Base-by-base conservation (phyloP, 1,139 yeast species). In the Meyerozyma elateridarum region DNA sequence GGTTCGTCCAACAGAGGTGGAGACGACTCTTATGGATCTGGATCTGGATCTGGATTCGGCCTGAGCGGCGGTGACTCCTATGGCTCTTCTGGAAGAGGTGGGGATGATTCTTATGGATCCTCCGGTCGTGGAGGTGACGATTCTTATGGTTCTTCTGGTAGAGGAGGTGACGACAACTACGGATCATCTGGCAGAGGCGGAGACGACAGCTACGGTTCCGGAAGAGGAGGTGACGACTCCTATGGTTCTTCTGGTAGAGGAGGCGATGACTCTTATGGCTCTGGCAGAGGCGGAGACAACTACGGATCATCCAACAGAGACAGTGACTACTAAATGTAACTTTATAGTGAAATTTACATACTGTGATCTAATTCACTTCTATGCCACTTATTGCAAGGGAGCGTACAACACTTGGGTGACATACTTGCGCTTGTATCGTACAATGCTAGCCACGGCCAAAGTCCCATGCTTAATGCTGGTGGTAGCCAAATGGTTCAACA, bases 361-460 rank as follows among this genome's bases (percentile, higher is more conserved):
- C 7, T 19, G 7, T 19, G 20, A 19, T 24, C 27, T n/a, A n/a
- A 24, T 24, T 18, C 15, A 24, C 9, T 24, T 18, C 14, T 24
- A 18, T 18, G 4, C 17, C 25, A 36, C 37, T 38, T 58, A 65
- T 42, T 61, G 70, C 40, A 68, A 60, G 11, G 74, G 74, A 11
- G 74, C 73, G 39, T 66, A 67, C 40, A 68, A 62, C 15, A 68
- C 71, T 44, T 68, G 74, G 3, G 74, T 68, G 17, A 68, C 70
- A 46, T 68, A 68, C 45, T 68, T 68, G 31, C 72, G 54, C 45
- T 66, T 66, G 44, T 68, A 68, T 42, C 74, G 54, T 30, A 68
- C 72, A 28, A 68, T 64, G 4, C 70, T 64, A 12, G 73, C 73
- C 28, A 67, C 73, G 3, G 74, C 72, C 47, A 68, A 61, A 1